A percentile compares a stretch with the other conserved stretches of the same genome.
Evolutionary conservation across 257 asterid genomes (phyloP).

Genomic region (Paraleonurus japonicus): DNA sequence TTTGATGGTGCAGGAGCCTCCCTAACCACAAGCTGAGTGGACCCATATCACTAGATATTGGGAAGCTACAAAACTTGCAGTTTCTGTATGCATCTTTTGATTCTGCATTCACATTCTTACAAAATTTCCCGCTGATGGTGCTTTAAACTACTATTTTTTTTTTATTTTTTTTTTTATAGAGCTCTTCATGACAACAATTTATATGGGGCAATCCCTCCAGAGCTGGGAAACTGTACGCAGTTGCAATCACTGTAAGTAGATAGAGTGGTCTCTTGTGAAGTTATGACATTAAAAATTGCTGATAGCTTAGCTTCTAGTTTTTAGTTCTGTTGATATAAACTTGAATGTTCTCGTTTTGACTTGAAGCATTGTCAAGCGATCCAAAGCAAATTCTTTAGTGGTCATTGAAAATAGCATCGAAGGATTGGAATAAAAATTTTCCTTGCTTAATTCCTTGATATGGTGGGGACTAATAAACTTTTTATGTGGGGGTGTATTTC

Average conservation of each 20-base stretch:
- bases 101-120: constrained; percentile 23
- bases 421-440: background rate
- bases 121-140: constrained; percentile 26
- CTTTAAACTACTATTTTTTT: constrained; percentile 28
- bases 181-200: constrained; percentile 88
- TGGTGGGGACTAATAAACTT: background rate
- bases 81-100: constrained; percentile 61
- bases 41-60: constrained; percentile 75
- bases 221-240: constrained; percentile 80
- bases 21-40: constrained; percentile 91
- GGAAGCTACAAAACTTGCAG: constrained; percentile 79
- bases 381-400: background rate
- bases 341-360: background rate
- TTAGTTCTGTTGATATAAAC: constrained; percentile 7
- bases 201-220: constrained; percentile 86
- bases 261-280: background rate
- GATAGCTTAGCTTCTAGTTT: constrained; percentile 11
- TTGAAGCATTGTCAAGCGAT: constrained; percentile 11
- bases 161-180: constrained; percentile 49
- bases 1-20: constrained; percentile 70
- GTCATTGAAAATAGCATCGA: background rate
- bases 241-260: constrained; percentile 81
- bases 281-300: constrained; percentile 14
- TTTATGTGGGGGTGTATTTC: background rate
- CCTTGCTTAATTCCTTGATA: background rate